Base-by-base conservation (phyloP, 495 filamentous ascomycete species). In the Lasiosphaeriaceae sp. region DNA sequence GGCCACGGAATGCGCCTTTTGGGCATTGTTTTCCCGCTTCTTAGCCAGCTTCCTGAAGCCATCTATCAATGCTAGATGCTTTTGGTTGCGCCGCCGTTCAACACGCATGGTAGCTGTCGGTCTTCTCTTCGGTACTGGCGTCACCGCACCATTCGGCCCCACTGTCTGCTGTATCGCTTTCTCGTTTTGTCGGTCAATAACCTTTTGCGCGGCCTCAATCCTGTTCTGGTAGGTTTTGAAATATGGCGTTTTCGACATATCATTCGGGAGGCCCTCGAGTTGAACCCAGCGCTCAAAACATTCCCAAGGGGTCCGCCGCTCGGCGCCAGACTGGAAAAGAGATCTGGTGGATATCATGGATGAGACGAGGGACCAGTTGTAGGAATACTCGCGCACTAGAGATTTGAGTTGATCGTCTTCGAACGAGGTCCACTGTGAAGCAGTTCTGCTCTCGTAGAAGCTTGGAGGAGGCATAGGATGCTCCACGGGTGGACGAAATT, bases 261-360 rank as follows among this genome's bases (percentile, higher is more conserved):
- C 94, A 39, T 83, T 83, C 17, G 92, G 92, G 35, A 96, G 72
- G 5, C 90, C 90, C 73, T 97, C 94, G 11, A 97, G 74, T 53
- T 86, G 83, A 16, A 96, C 84, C 91, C 93, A 97, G 37, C 95
- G 85, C 68, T 98, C 94, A 64, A 97, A 98, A 66, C 94, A 98
- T 73, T 98, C 94, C 94, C 94, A 98, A 5, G 94, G 92, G 3
- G 95, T 97, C 49, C 94, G 82, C 53, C 94, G 84, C 65, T 97
- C 95, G 11, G 90, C 83, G 14, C 89, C 88, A 47, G 93, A 92
- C 21, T 86, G 83, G 65, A 87, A 95, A 29, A 81, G 60, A 3
- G 90, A 94, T 47, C 83, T 81, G n/a, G 84, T 80, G 0, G 83
- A 80, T 41, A 96, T 74, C 57, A 90, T 86, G 58, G 80, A 86